Conservation (phyloP, 2,329 filamentous ascomycete species). For the Pezicula carpinea region DNA sequence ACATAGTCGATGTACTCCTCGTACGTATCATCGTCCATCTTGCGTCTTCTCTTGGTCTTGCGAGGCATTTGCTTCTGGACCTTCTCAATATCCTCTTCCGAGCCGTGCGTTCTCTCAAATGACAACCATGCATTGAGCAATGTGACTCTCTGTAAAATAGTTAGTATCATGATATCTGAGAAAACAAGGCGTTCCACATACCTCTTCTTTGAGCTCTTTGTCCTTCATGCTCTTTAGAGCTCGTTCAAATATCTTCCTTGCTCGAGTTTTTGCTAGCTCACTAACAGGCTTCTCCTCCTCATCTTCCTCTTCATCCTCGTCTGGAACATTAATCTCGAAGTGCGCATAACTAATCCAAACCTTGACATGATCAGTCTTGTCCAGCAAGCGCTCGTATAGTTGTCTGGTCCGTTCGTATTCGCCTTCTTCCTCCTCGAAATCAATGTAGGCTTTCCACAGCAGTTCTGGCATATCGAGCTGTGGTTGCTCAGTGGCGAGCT, state of each 20-base stretch:
- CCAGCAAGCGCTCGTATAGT: slow-evolving; percentile 84
- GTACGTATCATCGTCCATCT: slow-evolving; percentile 85
- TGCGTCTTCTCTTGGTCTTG: slow-evolving; percentile 85
- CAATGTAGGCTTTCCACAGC: slow-evolving; percentile 96
- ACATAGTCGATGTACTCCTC: slow-evolving; percentile 98
- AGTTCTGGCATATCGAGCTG: slow-evolving; percentile 95
- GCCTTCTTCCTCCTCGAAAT: slow-evolving; percentile 94
- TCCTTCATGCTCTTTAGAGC: slow-evolving; percentile 86
- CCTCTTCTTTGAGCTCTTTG: slow-evolving; percentile 84
- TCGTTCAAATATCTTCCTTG: slow-evolving; percentile 77
- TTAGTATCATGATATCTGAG: slow-evolving; percentile 26
- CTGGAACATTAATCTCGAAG: slow-evolving; percentile 92
- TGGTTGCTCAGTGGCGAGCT: slow-evolving; percentile 78
- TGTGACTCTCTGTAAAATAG: slow-evolving; percentile 59
- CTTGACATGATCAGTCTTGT: slow-evolving; percentile 98
- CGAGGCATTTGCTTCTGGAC: slow-evolving; percentile 93
- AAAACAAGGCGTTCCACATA: slow-evolving; percentile 27
- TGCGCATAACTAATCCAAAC: slow-evolving; percentile 99
- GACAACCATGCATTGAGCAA: slow-evolving; percentile 88
- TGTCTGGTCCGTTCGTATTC: slow-evolving; percentile 79
- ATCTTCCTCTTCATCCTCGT: slow-evolving; percentile 58
- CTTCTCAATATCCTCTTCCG: slow-evolving; percentile 67
- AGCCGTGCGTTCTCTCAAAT: slow-evolving; percentile 85
- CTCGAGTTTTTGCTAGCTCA: slow-evolving; percentile 77
- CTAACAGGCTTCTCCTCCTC: slow-evolving; percentile 62